Conservation (phyloP, 768 basidiomycete species). For the Russula virescens region DNA sequence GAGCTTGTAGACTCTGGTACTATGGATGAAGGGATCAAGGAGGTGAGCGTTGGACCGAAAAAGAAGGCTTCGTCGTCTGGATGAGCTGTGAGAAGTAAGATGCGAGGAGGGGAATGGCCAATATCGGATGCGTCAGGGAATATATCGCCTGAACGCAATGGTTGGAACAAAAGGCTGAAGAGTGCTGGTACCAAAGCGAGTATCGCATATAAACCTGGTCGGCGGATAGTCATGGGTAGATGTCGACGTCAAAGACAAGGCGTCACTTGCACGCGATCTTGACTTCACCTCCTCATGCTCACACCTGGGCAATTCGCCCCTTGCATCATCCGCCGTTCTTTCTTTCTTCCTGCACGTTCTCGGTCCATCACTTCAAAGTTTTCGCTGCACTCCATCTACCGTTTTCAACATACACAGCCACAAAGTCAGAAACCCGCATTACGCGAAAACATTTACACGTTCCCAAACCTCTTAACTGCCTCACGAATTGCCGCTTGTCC, state of each 20-base stretch:
- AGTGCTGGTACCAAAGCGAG: constrained; percentile 7
- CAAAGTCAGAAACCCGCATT: constrained; percentile 27
- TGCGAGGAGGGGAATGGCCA: constrained; percentile 13
- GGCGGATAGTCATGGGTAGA: background rate
- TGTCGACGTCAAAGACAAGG: background rate
- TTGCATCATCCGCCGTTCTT: constrained; percentile 4
- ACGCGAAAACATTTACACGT: constrained; percentile 87
- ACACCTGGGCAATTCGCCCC: background rate
- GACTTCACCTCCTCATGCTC: background rate
- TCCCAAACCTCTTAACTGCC: constrained; percentile 85
- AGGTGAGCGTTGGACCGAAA: constrained; percentile 78
- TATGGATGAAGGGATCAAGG: constrained; percentile 33
- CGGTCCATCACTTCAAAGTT: background rate
- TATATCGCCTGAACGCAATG: background rate
- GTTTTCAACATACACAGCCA: constrained; percentile 13
- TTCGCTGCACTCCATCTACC: background rate
- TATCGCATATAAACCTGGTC: constrained; percentile 2
- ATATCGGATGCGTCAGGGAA: background rate
- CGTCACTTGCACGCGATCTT: no score
- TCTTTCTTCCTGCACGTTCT: constrained; percentile 1
- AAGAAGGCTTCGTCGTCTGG: constrained; percentile 95
- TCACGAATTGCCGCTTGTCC: constrained; percentile 90
- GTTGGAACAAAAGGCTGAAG: constrained; percentile 5
- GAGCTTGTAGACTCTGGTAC: background rate
- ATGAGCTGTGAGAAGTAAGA: constrained; percentile 82